These are phyloP conservation scores for Tolypocladium ovalisporum DNA, from an alignment of 2,329 filamentous ascomycete genomes.

Conservation along the genomic window DNA sequence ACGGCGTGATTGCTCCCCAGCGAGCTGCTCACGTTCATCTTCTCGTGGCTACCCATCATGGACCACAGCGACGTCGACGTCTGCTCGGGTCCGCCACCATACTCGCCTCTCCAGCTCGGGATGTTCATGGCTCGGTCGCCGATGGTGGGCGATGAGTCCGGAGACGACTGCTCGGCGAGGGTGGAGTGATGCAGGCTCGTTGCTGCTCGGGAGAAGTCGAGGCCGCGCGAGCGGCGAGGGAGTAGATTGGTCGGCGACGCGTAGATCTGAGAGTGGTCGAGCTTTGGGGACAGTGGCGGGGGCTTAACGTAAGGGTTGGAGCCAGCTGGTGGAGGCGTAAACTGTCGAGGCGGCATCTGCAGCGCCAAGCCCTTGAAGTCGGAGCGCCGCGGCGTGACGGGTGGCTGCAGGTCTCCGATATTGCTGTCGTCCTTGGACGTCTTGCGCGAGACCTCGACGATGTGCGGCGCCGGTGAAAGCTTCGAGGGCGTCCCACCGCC, in stretches of 20 bases:
- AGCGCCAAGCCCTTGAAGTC: conserved; percentile 50
- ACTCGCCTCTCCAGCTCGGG: conserved; percentile 40
- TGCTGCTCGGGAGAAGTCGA: conserved; percentile 88
- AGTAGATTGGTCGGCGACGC: conserved; percentile 80
- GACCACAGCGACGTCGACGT: conserved; percentile 64
- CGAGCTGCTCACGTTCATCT: conserved; percentile 66
- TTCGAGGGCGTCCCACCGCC: conserved; percentile 44
- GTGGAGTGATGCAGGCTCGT: conserved; percentile 95
- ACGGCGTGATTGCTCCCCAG: conserved; percentile 61
- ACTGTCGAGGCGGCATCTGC: conserved; percentile 22
- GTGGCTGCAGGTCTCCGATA: conserved; percentile 32
- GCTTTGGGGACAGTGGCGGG: conserved; percentile 71
- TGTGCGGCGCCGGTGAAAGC: conserved; percentile 47
- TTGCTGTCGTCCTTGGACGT: conserved; percentile 58
- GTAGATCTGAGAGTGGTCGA: conserved; percentile 76
- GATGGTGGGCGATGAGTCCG: conserved; percentile 82
- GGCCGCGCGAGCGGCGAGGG: conserved; percentile 75
- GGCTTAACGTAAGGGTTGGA: conserved; percentile 36
- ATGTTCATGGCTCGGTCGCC: conserved; percentile 56
- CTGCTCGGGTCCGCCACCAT: conserved; percentile 42
- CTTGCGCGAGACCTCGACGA: conserved; percentile 40
- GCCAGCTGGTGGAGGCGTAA: conserved; percentile 22
- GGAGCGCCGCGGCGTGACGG: conserved; percentile 64
- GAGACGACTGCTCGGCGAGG: conserved; percentile 75
- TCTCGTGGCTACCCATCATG: conserved; percentile 58